phyloP scores from a whole-genome alignment of 2,329 filamentous ascomycete genomes.

The Didymellaceae sp. region DNA sequence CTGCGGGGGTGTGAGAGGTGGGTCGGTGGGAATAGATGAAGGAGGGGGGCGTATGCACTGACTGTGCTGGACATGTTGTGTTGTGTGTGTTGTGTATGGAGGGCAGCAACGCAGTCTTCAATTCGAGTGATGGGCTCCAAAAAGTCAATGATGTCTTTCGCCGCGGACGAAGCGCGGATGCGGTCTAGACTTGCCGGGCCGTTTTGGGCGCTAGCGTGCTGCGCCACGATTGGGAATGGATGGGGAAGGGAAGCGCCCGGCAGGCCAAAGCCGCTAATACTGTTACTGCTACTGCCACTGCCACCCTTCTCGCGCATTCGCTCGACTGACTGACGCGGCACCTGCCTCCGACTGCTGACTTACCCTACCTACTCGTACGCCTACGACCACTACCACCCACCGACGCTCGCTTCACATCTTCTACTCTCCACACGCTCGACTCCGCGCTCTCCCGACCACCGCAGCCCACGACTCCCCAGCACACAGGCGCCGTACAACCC shows the following conservation, averaged over 20 bases:
- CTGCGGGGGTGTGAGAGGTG: constrained; percentile 4
- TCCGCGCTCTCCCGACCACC: neutral
- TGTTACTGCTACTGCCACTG: too few relatives aligned
- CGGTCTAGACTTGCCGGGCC: neutral
- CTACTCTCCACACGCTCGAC: neutral
- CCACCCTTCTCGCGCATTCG: constrained; percentile 4
- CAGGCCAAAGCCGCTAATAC: too few relatives aligned
- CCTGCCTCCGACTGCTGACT: constrained; percentile 9
- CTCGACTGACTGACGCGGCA: neutral
- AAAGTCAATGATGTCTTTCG: constrained; percentile 17
- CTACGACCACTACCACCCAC: neutral
- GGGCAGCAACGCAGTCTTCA: too few relatives aligned
- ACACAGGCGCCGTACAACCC: neutral
- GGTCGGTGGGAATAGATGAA: neutral
- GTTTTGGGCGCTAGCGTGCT: neutral
- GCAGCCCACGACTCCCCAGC: too few relatives aligned
- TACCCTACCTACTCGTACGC: neutral
- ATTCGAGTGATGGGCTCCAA: neutral
- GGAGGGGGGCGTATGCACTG: neutral
- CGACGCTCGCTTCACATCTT: neutral
- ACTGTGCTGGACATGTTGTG: constrained; percentile 28
- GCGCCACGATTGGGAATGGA: constrained; percentile 7
- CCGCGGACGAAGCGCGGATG: constrained; percentile 1
- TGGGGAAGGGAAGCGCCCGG: neutral
- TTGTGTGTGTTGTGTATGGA: neutral